Base-by-base conservation (phyloP, 148 eudicot species). In the Diospyros lotus region DNA sequence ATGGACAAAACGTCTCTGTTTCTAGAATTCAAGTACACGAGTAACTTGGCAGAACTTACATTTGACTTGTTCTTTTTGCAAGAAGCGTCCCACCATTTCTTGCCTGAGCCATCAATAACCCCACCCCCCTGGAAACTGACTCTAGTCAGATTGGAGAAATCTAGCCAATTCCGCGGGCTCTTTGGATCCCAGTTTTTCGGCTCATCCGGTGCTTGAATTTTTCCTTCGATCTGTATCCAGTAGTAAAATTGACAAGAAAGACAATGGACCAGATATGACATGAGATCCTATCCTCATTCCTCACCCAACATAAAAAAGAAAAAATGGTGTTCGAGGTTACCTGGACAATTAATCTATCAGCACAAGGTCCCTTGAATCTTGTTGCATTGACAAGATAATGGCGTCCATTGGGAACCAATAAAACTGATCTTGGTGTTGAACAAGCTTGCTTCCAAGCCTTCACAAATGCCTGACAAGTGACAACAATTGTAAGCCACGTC, bases 71-170 rank as follows among this genome's bases (percentile, higher is more conserved):
- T 91, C 85, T 78, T 94, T 81, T 94, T 94, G 91, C 98, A 94
- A 69, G 98, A 94, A 58, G 94, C 97, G 48, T 88, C 97, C 98
- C 98, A 94, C 98, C 98, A 94, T 86, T 89, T 91, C 82, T 88
- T 87, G 72, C 98, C 98, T 50, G 98, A 94, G 38, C 98, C 98
- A 83, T 94, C 97, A 73, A 94, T 84, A 58, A 91, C 93, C 50
- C 97, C 98, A 48, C 58, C 76, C 56, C 98, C 98, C 87, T 87
- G 93, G 78, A 94, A 94, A 83, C 40, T 8, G 17, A 80, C 90
- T 46, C 84, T 79, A 6, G 78, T 86, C 56, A 94, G 80, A 78
- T 94, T 89, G 82, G 81, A 87, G 80, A 91, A 94, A 38, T 72
- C 76, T 75, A 94, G 86, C 98, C 98, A 94, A 48, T 43, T 76